phyloP scores from a whole-genome alignment of 345 rosid species.

The Acer saccharum region DNA sequence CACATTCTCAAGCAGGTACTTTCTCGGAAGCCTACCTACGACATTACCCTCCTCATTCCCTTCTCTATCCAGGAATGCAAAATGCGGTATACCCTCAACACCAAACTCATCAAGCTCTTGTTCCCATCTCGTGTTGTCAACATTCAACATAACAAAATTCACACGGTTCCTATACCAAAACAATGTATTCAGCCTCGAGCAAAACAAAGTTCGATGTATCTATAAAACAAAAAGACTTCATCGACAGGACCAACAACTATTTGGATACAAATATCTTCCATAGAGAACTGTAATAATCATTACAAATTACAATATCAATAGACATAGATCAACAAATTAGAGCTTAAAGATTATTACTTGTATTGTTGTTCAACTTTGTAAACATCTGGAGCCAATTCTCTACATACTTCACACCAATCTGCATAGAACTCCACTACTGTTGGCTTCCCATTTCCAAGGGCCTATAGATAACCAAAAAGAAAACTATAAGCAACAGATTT shows the following conservation, averaged over 20 bases:
- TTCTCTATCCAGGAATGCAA: slow-evolving; percentile 74
- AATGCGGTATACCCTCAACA: slow-evolving; percentile 97
- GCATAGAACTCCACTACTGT: slow-evolving; percentile 97
- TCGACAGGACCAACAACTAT: neutral
- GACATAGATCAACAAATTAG: neutral
- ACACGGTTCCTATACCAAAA: slow-evolving; percentile 68
- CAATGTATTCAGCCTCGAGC: neutral
- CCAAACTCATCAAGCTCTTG: slow-evolving; percentile 97
- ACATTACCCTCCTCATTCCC: slow-evolving; percentile 96
- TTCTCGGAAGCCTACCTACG: slow-evolving; percentile 86
- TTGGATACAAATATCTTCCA: neutral
- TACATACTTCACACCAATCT: slow-evolving; percentile 97
- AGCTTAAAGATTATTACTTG: slow-evolving; percentile 49
- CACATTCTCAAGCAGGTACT: slow-evolving; percentile 77
- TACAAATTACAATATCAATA: neutral
- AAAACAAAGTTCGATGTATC: neutral
- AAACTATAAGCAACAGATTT: neutral
- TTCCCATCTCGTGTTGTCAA: slow-evolving; percentile 96
- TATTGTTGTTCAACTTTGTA: slow-evolving; percentile 91
- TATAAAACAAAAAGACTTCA: neutral
- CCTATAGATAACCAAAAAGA: slow-evolving; percentile 41
- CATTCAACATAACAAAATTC: slow-evolving; percentile 94
- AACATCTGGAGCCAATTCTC: slow-evolving; percentile 91
- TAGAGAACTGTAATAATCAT: neutral
- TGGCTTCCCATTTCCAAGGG: slow-evolving; percentile 90